Base-by-base conservation (phyloP, 495 filamentous ascomycete genomes). In the Daldinia loculata region DNA sequence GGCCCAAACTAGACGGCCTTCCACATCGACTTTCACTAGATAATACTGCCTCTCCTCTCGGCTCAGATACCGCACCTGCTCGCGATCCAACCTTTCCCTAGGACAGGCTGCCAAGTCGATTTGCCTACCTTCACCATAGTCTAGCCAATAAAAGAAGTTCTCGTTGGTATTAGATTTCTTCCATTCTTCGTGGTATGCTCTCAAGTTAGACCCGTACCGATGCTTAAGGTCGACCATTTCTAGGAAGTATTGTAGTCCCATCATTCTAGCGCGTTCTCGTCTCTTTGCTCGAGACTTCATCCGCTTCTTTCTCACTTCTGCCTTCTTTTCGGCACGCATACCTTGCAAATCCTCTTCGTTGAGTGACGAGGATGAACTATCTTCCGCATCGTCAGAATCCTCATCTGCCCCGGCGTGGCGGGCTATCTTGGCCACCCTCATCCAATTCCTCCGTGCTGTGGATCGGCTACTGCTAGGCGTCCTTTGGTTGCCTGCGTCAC, bases 91-190 rank as follows among this genome's bases (percentile, higher is more conserved):
- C 26, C 82, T 80, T 58, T 90, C 88, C 8, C 92, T 86, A 1
- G 90, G 83, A 65, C 90, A 91, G 9, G 83, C 78, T 5, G 83
- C 79, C 11, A 92, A 73, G 41, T 89, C 85, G 29, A 92, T 71
- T 27, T 82, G 71, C 36, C 79, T 85, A 6, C 92, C 92, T 41
- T 89, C 90, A 3, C 94, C 94, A 56, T 92, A 81, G 76, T 98
- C 94, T n/a, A 97, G 84, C 94, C 94, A 97, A 79, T 93, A 94
- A 77, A 97, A 98, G 84, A 96, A 98, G 74, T 95, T 97, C 77
- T 98, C 89, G 7, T 86, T 86, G 0, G 92, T 94, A 11, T 90
- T 83, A 2, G 86, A 81, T 61, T 85, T 85, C 77, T 93, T 92
- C 94, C 94, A 98, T 62, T 90, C 87, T 39, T 85, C 84, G 76